These are phyloP conservation scores for Metarhizium rileyi DNA, from an alignment of 2,329 filamentous ascomycete genomes.

Conservation along the genomic window DNA sequence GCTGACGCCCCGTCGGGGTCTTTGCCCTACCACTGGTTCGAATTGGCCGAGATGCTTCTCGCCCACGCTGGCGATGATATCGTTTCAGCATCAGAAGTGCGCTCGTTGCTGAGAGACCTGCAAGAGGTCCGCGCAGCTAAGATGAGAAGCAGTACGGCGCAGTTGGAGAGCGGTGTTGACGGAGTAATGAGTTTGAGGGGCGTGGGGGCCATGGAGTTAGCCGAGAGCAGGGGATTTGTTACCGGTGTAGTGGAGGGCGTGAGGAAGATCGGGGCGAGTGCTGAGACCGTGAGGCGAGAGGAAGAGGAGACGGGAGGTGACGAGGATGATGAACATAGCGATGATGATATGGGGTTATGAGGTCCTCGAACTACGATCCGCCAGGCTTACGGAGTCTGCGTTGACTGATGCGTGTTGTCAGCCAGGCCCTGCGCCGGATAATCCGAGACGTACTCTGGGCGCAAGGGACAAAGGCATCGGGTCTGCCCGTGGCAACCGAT, in stretches of 20 bases:
- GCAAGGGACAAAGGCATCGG: no score
- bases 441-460: no score
- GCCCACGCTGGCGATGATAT: constrained; percentile 81
- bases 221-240: constrained; percentile 77
- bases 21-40: constrained; percentile 92
- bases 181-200: constrained; percentile 62
- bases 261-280: constrained; percentile 70
- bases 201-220: constrained; percentile 87
- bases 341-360: constrained; percentile 42
- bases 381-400: background rate
- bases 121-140: constrained; percentile 86
- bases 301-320: constrained; percentile 60
- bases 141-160: constrained; percentile 64
- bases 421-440: background rate
- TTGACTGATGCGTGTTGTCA: background rate
- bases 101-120: constrained; percentile 68
- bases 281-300: constrained; percentile 68
- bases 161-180: constrained; percentile 60
- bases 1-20: constrained; percentile 56
- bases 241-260: constrained; percentile 80
- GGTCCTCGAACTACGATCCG: background rate
- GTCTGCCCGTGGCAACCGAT: no score
- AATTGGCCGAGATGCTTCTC: constrained; percentile 78
- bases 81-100: constrained; percentile 59
- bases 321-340: constrained; percentile 51